phyloP scores from a whole-genome alignment of 768 basidiomycete genomes.

The Lentinula raphanica region DNA sequence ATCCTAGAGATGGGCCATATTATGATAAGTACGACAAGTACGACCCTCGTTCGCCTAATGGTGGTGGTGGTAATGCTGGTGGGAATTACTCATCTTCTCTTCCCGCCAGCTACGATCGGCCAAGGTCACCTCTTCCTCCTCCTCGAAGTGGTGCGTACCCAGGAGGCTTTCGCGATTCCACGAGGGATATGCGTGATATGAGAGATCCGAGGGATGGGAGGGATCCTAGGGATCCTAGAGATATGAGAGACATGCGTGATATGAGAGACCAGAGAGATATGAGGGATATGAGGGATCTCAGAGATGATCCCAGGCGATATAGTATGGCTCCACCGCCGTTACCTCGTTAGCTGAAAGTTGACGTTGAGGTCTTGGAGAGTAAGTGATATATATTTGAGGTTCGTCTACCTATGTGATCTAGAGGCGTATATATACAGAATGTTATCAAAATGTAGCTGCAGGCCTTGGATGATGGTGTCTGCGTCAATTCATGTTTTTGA shows the following conservation, averaged over 20 bases:
- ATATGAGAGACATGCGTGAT: neutral
- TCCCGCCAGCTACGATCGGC: neutral
- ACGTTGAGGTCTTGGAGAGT: too few species aligned
- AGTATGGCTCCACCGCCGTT: conserved; percentile 3
- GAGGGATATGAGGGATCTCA: neutral
- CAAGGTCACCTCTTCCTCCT: neutral
- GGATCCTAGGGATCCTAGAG: neutral
- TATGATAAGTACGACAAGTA: neutral
- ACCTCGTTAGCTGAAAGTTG: neutral
- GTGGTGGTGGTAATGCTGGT: neutral
- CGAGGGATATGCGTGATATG: neutral
- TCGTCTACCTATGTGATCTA: too few species aligned
- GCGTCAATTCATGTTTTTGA: too few species aligned
- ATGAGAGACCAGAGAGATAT: neutral
- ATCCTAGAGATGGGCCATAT: neutral
- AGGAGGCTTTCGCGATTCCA: neutral
- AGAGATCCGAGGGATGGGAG: neutral
- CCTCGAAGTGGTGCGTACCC: neutral
- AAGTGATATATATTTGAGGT: neutral
- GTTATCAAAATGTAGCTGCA: too few species aligned
- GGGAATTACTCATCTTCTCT: neutral
- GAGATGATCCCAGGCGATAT: neutral
- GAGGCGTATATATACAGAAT: neutral
- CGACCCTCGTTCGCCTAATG: neutral
- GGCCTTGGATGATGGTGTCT: too few species aligned